Base-by-base conservation (phyloP, 2,329 filamentous ascomycete genomes). In the Ceratocystis cacaofunesta region DNA sequence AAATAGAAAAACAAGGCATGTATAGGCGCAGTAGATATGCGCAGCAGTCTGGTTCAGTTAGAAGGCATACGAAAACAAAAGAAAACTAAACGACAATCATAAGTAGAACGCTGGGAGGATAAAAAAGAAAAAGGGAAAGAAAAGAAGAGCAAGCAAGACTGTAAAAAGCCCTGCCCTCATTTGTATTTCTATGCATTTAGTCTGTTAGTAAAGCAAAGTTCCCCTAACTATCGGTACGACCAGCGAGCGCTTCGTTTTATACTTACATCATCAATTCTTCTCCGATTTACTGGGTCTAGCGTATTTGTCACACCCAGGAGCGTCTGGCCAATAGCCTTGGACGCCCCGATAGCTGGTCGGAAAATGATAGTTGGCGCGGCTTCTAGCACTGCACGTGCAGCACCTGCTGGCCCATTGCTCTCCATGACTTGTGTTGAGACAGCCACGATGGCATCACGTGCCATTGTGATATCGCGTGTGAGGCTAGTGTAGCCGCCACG, bases 321-420 rank as follows among this genome's bases (percentile, higher is more conserved):
- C 46, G 92, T 90, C 77, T 95, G 89, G 7, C 91, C 90, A 62
- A 96, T 85, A 0, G 87, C 92, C 75, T 92, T 92, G 44, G 87
- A 90, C 6, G 91, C 90, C 0, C 92, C 95, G 71, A 97, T 90
- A 2, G 91, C 90, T 6, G 94, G 94, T 65, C 92, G 80, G 70
- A 99, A 84, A 63, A 99, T 88, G 22, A 97, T 90, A 0, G 92
- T 96, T n/a, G 94, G 94, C 36, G 92, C 91, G 70, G 89, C 84
- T 73, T 83, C 87, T 68, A 87, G 80, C 19, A 99, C 85, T 1
- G 88, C 92, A 71, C 79, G 85, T 15, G 90, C 90, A 1, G 89
- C 90, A 1, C 89, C 90, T 52, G 85, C 84, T 0, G 92, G 92
- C 67, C 85, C 91, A 25, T 85, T 83, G 71, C 88, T 91, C 71